Percentiles rank a stretch among this genome's conserved stretches.
phyloP scores from a whole-genome alignment of 192 early-diverging fungal species.

The Thoreauomyces humboldtii region DNA sequence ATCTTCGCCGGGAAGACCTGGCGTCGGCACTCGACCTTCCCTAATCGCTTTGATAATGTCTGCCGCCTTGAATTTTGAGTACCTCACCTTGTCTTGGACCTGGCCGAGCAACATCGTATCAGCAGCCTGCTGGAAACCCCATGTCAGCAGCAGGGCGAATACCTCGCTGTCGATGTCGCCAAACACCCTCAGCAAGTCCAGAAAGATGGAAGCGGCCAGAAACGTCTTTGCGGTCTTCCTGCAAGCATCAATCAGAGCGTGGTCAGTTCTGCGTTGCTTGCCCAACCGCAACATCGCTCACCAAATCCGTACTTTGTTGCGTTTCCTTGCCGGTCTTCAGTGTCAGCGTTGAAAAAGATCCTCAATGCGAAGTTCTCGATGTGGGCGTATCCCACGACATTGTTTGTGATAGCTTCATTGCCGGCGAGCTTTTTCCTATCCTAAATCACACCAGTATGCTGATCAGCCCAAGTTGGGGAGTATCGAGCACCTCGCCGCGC shows the following conservation, averaged over 20 bases:
- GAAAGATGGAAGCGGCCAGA: conserved; percentile 82
- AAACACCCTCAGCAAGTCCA: conserved; percentile 85
- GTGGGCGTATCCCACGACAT: conserved; percentile 74
- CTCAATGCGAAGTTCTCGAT: conserved; percentile 87
- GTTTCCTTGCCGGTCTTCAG: conserved; percentile 80
- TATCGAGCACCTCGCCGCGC: too few relatives aligned
- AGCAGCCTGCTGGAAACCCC: too few relatives aligned
- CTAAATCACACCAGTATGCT: conserved; percentile 38
- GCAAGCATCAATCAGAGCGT: too few relatives aligned
- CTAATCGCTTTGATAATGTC: conserved; percentile 89
- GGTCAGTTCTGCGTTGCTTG: too few relatives aligned
- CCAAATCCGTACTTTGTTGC: conserved; percentile 66
- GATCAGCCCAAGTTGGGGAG: too few relatives aligned
- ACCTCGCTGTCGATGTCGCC: conserved; percentile 46
- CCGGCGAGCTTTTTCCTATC: conserved; percentile 65
- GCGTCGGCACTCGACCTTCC: conserved; percentile 72
- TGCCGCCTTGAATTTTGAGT: conserved; percentile 93
- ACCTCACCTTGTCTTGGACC: conserved; percentile 86
- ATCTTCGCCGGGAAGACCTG: conserved; percentile 40
- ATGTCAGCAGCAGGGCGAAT: not conserved
- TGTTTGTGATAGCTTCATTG: conserved; percentile 71
- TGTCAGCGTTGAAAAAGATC: conserved; percentile 87
- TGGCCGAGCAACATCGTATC: conserved; percentile 20
- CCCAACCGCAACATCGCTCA: not conserved
- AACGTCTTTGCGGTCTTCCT: conserved; percentile 84